Evolutionary conservation across 257 asterid species (phyloP).

Genomic region (Haberlea rhodopensis): DNA sequence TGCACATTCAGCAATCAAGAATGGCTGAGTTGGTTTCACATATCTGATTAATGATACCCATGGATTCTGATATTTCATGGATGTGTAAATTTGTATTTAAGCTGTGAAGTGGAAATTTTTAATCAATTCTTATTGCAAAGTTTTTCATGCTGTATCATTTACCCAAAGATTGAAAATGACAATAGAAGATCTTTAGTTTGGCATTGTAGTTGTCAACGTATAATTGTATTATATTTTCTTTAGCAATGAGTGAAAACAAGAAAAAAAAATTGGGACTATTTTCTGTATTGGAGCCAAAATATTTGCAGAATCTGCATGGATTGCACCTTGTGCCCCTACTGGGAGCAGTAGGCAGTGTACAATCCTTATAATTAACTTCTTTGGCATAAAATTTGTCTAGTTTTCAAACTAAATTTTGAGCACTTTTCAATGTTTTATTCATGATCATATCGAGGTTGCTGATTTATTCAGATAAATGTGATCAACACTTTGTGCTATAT

Average conservation of each 20-base stretch:
- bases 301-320: slow-evolving; percentile 37
- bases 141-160: slow-evolving; percentile 42
- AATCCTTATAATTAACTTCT: slow-evolving; percentile 2
- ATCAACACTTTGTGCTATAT: background rate
- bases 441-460: background rate
- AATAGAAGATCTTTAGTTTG: slow-evolving; percentile 29
- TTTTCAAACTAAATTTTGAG: slow-evolving; percentile 23
- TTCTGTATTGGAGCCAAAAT: slow-evolving; percentile 18
- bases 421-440: slow-evolving; percentile 31
- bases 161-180: slow-evolving; percentile 49
- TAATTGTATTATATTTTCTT: slow-evolving; percentile 4
- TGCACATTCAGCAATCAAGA: slow-evolving; percentile 67
- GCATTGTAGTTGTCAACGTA: slow-evolving; percentile 38
- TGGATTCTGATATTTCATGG: slow-evolving; percentile 25
- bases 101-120: slow-evolving; percentile 26
- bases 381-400: background rate
- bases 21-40: slow-evolving; percentile 50
- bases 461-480: too few species aligned
- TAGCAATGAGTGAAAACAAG: slow-evolving; percentile 32
- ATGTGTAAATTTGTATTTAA: slow-evolving; percentile 20
- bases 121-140: slow-evolving; percentile 44
- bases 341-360: slow-evolving; percentile 32
- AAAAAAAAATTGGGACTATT: slow-evolving; percentile 43
- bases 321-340: slow-evolving; percentile 37
- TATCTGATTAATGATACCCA: slow-evolving; percentile 32